Base-by-base conservation (phyloP, 2,329 filamentous ascomycete species). In the Aureobasidium sp. region DNA sequence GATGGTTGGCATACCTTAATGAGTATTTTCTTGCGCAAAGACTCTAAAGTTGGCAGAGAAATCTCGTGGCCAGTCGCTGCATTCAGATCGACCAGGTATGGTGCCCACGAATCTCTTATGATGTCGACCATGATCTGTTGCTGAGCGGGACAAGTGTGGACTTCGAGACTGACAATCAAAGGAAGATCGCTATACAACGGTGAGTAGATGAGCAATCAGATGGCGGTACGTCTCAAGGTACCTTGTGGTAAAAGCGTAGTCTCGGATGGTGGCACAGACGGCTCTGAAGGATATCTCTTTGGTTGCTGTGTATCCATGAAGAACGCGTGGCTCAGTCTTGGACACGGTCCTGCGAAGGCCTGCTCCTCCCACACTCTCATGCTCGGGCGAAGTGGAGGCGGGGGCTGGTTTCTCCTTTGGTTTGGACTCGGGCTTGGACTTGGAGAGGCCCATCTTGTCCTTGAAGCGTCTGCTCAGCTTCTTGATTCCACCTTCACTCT, bases 51-150 rank as follows among this genome's bases (percentile, higher is more conserved):
- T 0, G 95, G 84, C 33, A 84, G 81, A 0, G 89, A 87, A 27
- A 93, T 81, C 5, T 72, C 67, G 9, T 77, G 84, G 78, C 69
- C 83, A 27, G 67, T 67, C 25, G 65, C 66, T 17, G 64, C 63
- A 9, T 66, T 78, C 75, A 79, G 38, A 75, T 90, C 85, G 11
- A 96, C 78, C 6, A 97, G 78, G 67, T 88, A 75, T 0, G 83
- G 85, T 42, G 81, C 82, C 91, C 92, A 99, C 64, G 89, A 87
- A 66, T 96, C 85, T 65, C 85, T 85, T 88, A 99, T 96, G 64
- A 97, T 95, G 60, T 89, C 83, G 11, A 96, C 92, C 89, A 97
- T 96, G 54, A 88, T 81, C 64, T 90, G 85, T 73, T 99, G 94
- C 73, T 97, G 93, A 57, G 89, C 84, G 1, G 81, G 77, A 63